These are phyloP conservation scores for Physcomitrellopsis africana DNA, from an alignment of 225 moss, liverwort and hornwort species.

Conservation along the genomic window DNA sequence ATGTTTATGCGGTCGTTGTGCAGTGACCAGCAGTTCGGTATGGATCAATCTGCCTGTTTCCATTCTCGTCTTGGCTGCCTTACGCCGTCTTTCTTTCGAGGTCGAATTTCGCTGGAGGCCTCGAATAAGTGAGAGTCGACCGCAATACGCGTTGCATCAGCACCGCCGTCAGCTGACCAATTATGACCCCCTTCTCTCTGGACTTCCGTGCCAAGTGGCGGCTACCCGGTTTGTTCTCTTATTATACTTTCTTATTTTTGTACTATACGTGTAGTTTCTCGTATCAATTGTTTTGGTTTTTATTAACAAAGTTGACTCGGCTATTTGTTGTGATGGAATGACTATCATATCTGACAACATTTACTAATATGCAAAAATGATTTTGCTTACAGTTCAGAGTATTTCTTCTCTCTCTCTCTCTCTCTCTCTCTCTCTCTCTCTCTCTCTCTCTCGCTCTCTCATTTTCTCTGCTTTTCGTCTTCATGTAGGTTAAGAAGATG, in stretches of 20 bases:
- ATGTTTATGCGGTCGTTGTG: slow-evolving; percentile 27
- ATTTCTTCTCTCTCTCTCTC: neutral
- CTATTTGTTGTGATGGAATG: slow-evolving; percentile 1
- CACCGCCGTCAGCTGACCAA: slow-evolving; percentile 52
- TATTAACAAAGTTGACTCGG: neutral
- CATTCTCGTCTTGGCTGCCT: slow-evolving; percentile 66
- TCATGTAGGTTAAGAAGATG: neutral
- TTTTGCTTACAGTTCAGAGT: slow-evolving; percentile 13
- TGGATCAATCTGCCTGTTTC: slow-evolving; percentile 91
- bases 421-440: too few species aligned
- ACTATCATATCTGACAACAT: neutral
- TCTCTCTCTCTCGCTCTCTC: too few species aligned
- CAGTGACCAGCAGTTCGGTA: slow-evolving; percentile 84
- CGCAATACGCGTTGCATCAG: slow-evolving; percentile 33
- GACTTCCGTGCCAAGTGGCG: slow-evolving; percentile 50
- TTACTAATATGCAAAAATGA: neutral
- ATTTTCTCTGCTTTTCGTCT: neutral
- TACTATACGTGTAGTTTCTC: slow-evolving; percentile 14
- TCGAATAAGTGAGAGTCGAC: slow-evolving; percentile 39
- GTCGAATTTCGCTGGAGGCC: slow-evolving; percentile 90
- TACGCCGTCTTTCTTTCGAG: slow-evolving; percentile 76
- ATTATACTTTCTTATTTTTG: slow-evolving; percentile 17
- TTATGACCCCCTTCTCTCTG: slow-evolving; percentile 55
- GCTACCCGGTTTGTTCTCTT: slow-evolving; percentile 34
- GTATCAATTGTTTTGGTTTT: neutral